Percentiles rank a stretch among this genome's conserved stretches.
Conservation (phyloP, 192 early-diverging fungal species). For the Borealophlyctis nickersoniae region DNA sequence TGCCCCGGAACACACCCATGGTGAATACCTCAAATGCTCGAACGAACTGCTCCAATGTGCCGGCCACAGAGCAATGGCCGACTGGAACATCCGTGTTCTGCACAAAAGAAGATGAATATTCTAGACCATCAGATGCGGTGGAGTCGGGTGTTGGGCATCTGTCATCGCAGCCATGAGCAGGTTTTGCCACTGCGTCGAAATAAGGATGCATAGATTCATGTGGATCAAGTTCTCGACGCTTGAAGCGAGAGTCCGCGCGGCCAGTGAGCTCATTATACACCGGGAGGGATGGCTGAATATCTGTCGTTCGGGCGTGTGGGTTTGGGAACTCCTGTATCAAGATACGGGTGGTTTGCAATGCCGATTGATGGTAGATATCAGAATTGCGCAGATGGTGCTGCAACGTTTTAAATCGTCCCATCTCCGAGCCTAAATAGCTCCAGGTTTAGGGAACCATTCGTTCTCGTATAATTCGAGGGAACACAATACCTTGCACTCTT, state of each 20-base stretch:
- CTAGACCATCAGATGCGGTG: neutral
- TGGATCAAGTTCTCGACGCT: neutral
- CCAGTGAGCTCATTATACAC: neutral
- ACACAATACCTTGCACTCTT: too few relatives aligned
- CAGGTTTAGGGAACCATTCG: too few relatives aligned
- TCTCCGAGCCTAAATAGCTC: too few relatives aligned
- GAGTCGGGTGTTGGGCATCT: neutral
- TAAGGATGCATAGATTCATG: constrained; percentile 16
- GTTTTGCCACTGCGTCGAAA: neutral
- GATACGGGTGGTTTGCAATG: neutral
- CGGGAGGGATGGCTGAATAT: neutral
- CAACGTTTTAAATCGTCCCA: too few relatives aligned
- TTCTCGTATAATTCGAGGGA: too few relatives aligned
- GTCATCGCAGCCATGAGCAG: too few relatives aligned
- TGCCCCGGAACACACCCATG: constrained; percentile 19
- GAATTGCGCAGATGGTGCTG: too few relatives aligned
- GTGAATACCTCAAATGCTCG: constrained; percentile 26
- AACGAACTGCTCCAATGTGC: constrained; percentile 17
- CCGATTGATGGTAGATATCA: neutral
- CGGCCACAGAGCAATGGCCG: constrained; percentile 19
- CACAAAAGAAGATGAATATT: neutral
- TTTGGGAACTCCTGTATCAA: neutral
- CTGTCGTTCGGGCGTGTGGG: neutral
- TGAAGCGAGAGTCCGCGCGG: constrained; percentile 1
- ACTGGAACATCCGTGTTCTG: constrained; percentile 5